Evolutionary conservation across 2,329 filamentous ascomycete species (phyloP).

Genomic region (Venturia effusa): DNA sequence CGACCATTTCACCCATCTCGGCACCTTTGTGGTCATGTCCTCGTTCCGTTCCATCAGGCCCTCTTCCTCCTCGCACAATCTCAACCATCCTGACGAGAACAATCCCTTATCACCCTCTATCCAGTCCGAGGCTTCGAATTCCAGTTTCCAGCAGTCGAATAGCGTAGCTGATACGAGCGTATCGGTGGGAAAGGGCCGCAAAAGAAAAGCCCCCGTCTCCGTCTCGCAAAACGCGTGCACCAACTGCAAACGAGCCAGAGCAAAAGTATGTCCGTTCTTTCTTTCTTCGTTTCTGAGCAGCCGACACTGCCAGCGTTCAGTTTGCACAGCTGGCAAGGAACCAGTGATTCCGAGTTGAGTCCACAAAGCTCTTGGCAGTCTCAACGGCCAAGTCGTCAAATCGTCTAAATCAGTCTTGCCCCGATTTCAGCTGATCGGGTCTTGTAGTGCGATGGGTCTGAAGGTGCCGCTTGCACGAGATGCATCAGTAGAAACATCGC

Average conservation of each 20-base stretch:
- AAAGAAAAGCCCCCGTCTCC: slow-evolving; percentile 16
- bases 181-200: slow-evolving; percentile 9
- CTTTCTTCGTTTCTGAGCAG: not conserved
- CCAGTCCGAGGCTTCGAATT: not conserved
- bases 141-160: not conserved
- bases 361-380: not conserved
- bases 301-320: not conserved
- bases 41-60: slow-evolving; percentile 15
- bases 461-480: slow-evolving; percentile 17
- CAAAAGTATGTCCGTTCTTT: slow-evolving; percentile 16
- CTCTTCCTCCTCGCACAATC: slow-evolving; percentile 9
- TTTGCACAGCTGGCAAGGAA: not conserved
- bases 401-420: not conserved
- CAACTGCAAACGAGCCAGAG: slow-evolving; percentile 20
- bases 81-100: not conserved
- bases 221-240: slow-evolving; percentile 21
- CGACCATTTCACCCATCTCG: not conserved
- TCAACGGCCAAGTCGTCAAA: not conserved
- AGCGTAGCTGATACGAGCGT: not conserved
- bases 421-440: not conserved
- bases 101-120: not conserved
- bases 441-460: slow-evolving; percentile 19
- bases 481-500: slow-evolving; percentile 13
- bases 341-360: not conserved
- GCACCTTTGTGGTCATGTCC: not conserved